Evolutionary conservation across 2,329 filamentous ascomycete genomes (phyloP), one percentile per base, ranked within the genome.

Genomic region (Fusarium xylarioides): DNA sequence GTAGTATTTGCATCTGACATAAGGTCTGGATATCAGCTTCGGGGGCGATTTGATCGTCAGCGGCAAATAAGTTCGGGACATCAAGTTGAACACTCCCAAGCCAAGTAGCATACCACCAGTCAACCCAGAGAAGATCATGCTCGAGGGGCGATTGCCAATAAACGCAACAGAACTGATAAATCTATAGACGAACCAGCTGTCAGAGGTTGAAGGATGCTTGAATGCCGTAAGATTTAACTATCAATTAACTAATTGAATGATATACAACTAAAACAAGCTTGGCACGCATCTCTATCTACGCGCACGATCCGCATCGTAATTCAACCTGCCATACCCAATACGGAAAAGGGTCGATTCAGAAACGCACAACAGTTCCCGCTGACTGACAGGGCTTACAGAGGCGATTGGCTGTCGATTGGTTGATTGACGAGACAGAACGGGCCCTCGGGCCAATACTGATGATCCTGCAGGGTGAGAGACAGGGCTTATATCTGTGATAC

Each of bases 51-150:
- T 32, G 26, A n/a, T 34, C 43, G 15, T 21, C 26, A 21, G 43
- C 26, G 56, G 44, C 34, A 38, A 32, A 32, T 4, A 5, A 4
- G 16, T 26, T 16, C 6, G 4, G 47, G 30, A 6, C n/a, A 49
- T 32, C 15, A 16, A 16, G 28, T 49, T 6, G 3, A 11, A 9
- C n/a, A 12, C 21, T 32, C 11, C 2, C 7, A 18, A 11, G 28
- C 6, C 46, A 19, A 32, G 21, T 7, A 23, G 1, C 15, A 4
- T 4, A 5, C 16, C 4, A 30, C 32, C 5, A 26, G 15, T 7
- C 30, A 52, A 9, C 19, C 1, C 8, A 26, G 4, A 10, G 5
- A n/a, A n/a, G 7, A n/a, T 5, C 0, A 28, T 2, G 10, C 10
- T 10, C 4, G 1, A 54, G 10, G 3, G 4, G 4, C 7, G 14